Base-by-base conservation (phyloP, 1,284 basidiomycete genomes). In the Porodaedalea pini region DNA sequence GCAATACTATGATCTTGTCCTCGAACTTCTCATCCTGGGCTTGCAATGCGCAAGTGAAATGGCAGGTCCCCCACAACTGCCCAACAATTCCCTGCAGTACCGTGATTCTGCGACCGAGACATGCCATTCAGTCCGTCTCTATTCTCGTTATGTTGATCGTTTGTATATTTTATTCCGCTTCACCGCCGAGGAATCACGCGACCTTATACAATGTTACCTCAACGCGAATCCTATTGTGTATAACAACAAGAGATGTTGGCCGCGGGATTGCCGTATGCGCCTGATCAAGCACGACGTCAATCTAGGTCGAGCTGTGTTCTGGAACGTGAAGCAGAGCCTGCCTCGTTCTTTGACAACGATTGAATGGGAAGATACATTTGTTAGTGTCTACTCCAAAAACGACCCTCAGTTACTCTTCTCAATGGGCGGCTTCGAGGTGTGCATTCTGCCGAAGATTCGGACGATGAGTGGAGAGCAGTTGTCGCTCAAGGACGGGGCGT, bases 261-360 rank as follows among this genome's bases (percentile, higher is more conserved):
- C 97, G 23, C 83, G 95, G 62, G 97, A 99, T 71, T 98, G 95
- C 70, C 89, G 97, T 59, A 99, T 99, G 97, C 82, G 97, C 34
- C 82, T 99, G 57, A 97, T 98, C 80, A 99, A 99, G 77, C 96
- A 99, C 73, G 97, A 99, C 69, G 97, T 99, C 73, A 99, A 99
- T 72, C 79, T 99, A 32, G 96, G 96, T 31, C 85, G 97, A 63
- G 97, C 97, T 4, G 96, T 98, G 10, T 98, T 98, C 75, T 99
- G 96, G 97, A 98, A 98, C 66, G 93, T 99, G 71, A 98, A 98
- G 78, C 96, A 98, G 73, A 93, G 92, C 65, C 73, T 99, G 43
- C 97, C 97, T 0, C 81, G 96, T 58, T 98, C 95, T 29, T 77
- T 99, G 61, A 99, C 96, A 1, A 98, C 97, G 0, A 98, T 99